Evolutionary conservation across 1,284 basidiomycete species (phyloP).

Genomic region (Cryptococcus neoformans): DNA sequence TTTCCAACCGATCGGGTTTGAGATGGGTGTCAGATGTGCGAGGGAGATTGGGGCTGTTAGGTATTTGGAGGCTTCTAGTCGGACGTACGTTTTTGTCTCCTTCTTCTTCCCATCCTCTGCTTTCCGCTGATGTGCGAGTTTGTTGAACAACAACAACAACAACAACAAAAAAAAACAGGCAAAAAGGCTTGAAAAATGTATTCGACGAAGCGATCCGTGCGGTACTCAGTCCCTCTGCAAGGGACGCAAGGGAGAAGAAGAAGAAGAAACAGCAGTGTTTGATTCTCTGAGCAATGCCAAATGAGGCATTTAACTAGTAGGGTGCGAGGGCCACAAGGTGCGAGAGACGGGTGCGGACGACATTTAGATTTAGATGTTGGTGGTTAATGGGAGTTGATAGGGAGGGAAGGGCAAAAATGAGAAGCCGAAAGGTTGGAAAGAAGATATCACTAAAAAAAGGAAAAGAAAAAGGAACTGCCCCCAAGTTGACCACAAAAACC

Average conservation of each 20-base stretch:
- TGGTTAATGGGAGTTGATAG: too few species aligned
- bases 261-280: constrained; percentile 49
- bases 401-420: too few species aligned
- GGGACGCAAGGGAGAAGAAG: constrained; percentile 3
- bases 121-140: constrained; percentile 54
- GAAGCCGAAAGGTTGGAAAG: too few species aligned
- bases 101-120: background rate
- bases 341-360: too few species aligned
- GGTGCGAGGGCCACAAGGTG: too few species aligned
- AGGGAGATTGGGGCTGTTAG: constrained; percentile 94
- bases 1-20: constrained; percentile 88
- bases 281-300: constrained; percentile 27
- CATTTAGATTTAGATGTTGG: too few species aligned
- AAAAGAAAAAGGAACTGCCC: too few species aligned
- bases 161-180: too few species aligned
- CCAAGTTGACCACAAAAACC: too few species aligned
- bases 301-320: too few species aligned
- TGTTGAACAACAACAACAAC: constrained; percentile 55
- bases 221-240: constrained; percentile 37
- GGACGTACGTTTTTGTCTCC: constrained; percentile 56
- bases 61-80: constrained; percentile 93
- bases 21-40: constrained; percentile 51
- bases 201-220: constrained; percentile 83
- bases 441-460: too few species aligned
- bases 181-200: too few species aligned